Conservation (phyloP, 2,329 filamentous ascomycete genomes). For the Aspergillus vadensis region DNA sequence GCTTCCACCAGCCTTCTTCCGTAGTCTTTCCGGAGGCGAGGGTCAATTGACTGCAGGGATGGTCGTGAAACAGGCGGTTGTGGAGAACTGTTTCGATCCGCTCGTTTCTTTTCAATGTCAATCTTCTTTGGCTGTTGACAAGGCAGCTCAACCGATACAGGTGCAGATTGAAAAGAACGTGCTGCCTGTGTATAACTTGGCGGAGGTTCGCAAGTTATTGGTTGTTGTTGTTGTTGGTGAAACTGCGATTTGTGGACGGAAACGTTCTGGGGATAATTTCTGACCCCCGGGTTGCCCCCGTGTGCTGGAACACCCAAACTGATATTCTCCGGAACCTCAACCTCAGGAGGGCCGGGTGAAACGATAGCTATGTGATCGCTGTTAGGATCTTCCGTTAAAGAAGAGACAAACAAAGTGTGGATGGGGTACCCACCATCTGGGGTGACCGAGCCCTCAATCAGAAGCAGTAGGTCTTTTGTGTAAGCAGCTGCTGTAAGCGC, state of each 20-base stretch:
- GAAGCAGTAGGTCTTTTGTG: constrained; percentile 10
- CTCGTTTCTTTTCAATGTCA: neutral
- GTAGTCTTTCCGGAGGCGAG: neutral
- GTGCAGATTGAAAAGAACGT: neutral
- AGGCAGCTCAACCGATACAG: neutral
- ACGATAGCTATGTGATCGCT: neutral
- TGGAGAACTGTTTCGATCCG: neutral
- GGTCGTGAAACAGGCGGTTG: neutral
- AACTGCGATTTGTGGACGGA: too few species aligned
- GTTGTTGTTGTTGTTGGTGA: too few species aligned
- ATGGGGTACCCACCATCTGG: neutral
- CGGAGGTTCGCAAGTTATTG: neutral
- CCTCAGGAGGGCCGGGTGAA: neutral
- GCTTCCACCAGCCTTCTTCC: neutral
- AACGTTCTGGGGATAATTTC: too few species aligned
- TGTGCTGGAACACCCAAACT: neutral
- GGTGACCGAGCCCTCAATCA: neutral
- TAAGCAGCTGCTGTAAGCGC: constrained; percentile 13
- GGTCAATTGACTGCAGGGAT: neutral
- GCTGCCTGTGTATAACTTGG: neutral
- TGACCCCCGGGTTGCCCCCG: neutral
- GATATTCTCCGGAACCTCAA: neutral
- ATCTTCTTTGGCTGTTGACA: neutral
- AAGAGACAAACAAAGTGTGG: neutral
- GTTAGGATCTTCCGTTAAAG: neutral